Percentiles rank a stretch among this genome's conserved stretches.
Evolutionary conservation across 2,329 filamentous ascomycete species (phyloP).

Genomic region (Hymenotorrendiella dingleyae): DNA sequence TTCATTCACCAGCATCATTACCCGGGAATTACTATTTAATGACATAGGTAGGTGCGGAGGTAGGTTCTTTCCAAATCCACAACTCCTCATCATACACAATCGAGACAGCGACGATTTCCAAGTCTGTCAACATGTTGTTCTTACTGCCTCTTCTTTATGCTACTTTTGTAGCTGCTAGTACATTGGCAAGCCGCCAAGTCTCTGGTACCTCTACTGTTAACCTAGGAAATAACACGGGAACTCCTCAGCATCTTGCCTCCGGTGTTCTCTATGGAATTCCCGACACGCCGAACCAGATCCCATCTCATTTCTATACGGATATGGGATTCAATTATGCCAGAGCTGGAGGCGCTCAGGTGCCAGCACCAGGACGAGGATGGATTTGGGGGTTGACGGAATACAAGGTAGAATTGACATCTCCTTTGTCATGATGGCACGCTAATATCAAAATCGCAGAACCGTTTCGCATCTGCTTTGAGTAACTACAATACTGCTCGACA

Average conservation of each 20-base stretch:
- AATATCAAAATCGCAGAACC: slow-evolving; percentile 20
- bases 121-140: slow-evolving; percentile 4
- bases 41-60: neutral
- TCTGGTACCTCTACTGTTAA: slow-evolving; percentile 26
- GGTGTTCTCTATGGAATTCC: slow-evolving; percentile 40
- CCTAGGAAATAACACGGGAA: slow-evolving; percentile 29
- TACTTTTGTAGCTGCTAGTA: slow-evolving; percentile 9
- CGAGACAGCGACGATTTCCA: no score
- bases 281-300: slow-evolving; percentile 34
- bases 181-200: slow-evolving; percentile 11
- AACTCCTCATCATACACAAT: no score
- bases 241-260: slow-evolving; percentile 33
- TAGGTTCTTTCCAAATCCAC: no score
- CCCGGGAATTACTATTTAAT: neutral
- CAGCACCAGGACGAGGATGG: slow-evolving; percentile 34
- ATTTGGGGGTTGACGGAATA: slow-evolving; percentile 33
- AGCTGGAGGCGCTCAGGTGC: slow-evolving; percentile 37
- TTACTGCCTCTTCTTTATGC: slow-evolving; percentile 11
- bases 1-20: neutral
- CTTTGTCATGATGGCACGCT: no score
- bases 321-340: slow-evolving; percentile 37
- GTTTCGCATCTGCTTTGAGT: slow-evolving; percentile 38
- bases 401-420: slow-evolving; percentile 9
- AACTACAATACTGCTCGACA: slow-evolving; percentile 41
- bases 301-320: slow-evolving; percentile 34